Percentiles rank a stretch among this genome's conserved stretches.
These are phyloP conservation scores for Umbellularia californica DNA, from an alignment of 164 flowering plant species.

Conservation along the genomic window DNA sequence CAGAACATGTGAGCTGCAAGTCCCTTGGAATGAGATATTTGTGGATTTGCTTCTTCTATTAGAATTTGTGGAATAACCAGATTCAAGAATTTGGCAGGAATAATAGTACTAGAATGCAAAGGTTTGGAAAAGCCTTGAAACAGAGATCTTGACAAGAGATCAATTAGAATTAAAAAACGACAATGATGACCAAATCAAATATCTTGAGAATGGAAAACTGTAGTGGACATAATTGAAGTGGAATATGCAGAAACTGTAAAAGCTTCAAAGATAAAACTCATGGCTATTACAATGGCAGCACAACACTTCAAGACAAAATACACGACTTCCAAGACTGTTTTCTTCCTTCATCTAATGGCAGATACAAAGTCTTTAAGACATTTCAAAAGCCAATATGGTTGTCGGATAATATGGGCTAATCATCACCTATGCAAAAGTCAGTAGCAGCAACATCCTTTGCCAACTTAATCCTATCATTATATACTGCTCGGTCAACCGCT, in stretches of 20 bases:
- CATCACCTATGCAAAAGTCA: conserved; percentile 83
- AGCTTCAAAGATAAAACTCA: not conserved
- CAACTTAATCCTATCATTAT: conserved; percentile 72
- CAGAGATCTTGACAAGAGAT: too few species aligned
- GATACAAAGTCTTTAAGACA: not conserved
- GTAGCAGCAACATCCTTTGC: conserved; percentile 85
- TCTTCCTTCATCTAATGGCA: not conserved
- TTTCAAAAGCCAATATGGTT: conserved; percentile 2
- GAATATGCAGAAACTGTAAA: not conserved
- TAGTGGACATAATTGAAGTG: not conserved
- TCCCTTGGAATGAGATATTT: too few species aligned
- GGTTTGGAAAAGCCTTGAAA: too few species aligned
- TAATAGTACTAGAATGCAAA: too few species aligned
- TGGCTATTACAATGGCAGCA: not conserved
- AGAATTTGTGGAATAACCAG: too few species aligned
- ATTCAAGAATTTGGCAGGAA: too few species aligned
- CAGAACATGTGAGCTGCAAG: too few species aligned
- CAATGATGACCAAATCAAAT: too few species aligned
- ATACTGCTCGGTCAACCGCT: conserved; percentile 88
- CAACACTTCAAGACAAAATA: not conserved
- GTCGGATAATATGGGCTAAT: conserved; percentile 1
- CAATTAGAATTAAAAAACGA: too few species aligned
- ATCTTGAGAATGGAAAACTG: too few species aligned
- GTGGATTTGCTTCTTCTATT: too few species aligned
- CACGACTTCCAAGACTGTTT: not conserved